phyloP scores from a whole-genome alignment of 1,284 basidiomycete species.

The Trametes pubescens region DNA sequence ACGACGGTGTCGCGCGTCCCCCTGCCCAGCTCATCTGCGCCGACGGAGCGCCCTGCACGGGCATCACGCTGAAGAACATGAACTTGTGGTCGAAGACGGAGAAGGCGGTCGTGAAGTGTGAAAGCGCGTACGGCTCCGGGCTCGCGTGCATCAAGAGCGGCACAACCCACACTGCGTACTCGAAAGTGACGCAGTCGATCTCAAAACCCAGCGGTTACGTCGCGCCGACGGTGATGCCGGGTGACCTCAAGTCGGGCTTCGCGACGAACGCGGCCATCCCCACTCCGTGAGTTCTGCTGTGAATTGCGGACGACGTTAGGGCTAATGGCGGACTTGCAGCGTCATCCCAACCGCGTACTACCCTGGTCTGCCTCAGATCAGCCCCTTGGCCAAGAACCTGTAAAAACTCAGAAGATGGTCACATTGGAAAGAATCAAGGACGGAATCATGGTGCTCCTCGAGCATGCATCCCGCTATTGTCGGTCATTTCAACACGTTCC shows the following conservation, averaged over 20 bases:
- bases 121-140: slow-evolving; percentile 44
- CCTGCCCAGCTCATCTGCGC: slow-evolving; percentile 45
- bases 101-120: slow-evolving; percentile 43
- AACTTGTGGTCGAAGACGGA: slow-evolving; percentile 43
- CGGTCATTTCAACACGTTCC: neutral
- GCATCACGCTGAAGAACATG: slow-evolving; percentile 42
- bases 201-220: slow-evolving; percentile 40
- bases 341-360: slow-evolving; percentile 45
- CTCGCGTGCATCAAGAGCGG: slow-evolving; percentile 40
- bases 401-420: neutral
- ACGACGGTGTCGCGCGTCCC: slow-evolving; percentile 41
- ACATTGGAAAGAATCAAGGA: neutral
- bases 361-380: slow-evolving; percentile 41
- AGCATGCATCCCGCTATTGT: neutral
- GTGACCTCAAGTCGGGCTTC: slow-evolving; percentile 43
- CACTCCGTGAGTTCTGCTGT: slow-evolving; percentile 39
- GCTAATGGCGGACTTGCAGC: slow-evolving; percentile 20
- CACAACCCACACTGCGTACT: slow-evolving; percentile 37
- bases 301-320: neutral
- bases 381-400: slow-evolving; percentile 38
- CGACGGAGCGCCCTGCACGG: slow-evolving; percentile 44
- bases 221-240: slow-evolving; percentile 40
- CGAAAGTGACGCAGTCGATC: slow-evolving; percentile 35
- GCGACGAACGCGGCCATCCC: slow-evolving; percentile 43
- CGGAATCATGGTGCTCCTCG: neutral